Evolutionary conservation across 305 asterid species (phyloP).

Genomic region (Fraxinus sp.): DNA sequence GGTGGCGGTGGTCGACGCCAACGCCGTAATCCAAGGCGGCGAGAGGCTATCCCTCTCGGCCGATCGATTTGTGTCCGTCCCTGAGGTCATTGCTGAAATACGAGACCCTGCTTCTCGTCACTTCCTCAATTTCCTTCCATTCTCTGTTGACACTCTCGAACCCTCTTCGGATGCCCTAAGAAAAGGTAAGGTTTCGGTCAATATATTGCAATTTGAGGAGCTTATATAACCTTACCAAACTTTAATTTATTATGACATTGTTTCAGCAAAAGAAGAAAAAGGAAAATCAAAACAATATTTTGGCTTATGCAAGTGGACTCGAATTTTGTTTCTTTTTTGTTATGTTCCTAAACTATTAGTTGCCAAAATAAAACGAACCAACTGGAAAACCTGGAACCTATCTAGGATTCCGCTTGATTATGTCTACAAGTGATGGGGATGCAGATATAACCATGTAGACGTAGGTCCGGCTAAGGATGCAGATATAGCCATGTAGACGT

Average conservation of each 20-base stretch:
- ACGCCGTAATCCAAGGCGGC: constrained; percentile 87
- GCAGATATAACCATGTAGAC: not conserved
- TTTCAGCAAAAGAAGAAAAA: not conserved
- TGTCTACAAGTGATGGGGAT: not conserved
- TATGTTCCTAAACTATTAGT: not conserved
- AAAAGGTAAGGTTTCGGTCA: constrained; percentile 43
- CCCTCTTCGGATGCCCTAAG: constrained; percentile 75
- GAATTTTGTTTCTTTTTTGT: not conserved
- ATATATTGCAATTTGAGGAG: not conserved
- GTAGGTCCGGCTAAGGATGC: not conserved
- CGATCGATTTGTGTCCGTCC: constrained; percentile 77
- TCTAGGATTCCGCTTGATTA: not conserved
- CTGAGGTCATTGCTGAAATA: constrained; percentile 76
- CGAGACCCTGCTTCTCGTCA: constrained; percentile 91
- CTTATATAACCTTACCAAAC: not conserved
- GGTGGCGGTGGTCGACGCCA: constrained; percentile 93
- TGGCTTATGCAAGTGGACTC: not conserved
- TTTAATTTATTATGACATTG: not conserved
- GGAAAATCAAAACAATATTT: not conserved
- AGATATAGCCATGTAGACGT: no score
- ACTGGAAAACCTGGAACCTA: not conserved
- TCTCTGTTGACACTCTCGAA: constrained; percentile 69
- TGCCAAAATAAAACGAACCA: not conserved
- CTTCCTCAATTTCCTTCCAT: constrained; percentile 76
- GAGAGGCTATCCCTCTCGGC: constrained; percentile 58